Base-by-base conservation (phyloP, 1,139 yeast species). In the Diutina sp. region DNA sequence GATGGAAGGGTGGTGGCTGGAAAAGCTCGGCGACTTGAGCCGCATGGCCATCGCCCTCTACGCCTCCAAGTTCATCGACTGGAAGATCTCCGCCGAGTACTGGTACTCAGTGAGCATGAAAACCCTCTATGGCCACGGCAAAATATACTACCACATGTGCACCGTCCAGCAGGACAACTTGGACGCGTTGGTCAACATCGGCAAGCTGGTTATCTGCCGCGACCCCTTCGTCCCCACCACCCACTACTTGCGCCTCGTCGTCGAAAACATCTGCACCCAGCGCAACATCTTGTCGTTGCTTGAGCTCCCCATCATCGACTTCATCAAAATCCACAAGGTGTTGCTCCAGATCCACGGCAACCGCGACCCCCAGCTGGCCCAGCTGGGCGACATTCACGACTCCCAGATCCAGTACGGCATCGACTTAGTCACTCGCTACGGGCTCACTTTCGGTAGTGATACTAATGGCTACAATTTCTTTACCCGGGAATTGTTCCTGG, bases 171-270 rank as follows among this genome's bases (percentile, higher is more conserved):
- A 83, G 67, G 90, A 87, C 66, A 85, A 86, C 61, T 70, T 87
- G 61, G 91, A 86, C 67, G 91, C 93, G 1, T 77, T 87, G 61
- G 90, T 85, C 56, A 85, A 86, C 62, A 79, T 87, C 46, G 91
- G 93, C 12, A 87, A 86, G 66, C 80, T 88, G 51, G 91, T 87
- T 9, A 79, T 83, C 58, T 86, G 91, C 64, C 80, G 87, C 60
- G 93, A 87, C 66, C 90, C 91, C 7, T 87, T 87, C 69, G 90
- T 85, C 6, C 95, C 95, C 38, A 85, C 93, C 4, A 84, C 81
- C 58, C 90, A 85, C 63, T 87, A 87, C 65, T 75, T 87, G 67
- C 76, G 86, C 62, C 74, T 86, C 69, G 90, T 87, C 44, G 87
- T 87, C 58, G 93, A 86, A 63, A 86, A 86, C 64, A 87, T 86